Evolutionary conservation across 2,329 filamentous ascomycete species (phyloP).

Genomic region (Cladosporium sp.): DNA sequence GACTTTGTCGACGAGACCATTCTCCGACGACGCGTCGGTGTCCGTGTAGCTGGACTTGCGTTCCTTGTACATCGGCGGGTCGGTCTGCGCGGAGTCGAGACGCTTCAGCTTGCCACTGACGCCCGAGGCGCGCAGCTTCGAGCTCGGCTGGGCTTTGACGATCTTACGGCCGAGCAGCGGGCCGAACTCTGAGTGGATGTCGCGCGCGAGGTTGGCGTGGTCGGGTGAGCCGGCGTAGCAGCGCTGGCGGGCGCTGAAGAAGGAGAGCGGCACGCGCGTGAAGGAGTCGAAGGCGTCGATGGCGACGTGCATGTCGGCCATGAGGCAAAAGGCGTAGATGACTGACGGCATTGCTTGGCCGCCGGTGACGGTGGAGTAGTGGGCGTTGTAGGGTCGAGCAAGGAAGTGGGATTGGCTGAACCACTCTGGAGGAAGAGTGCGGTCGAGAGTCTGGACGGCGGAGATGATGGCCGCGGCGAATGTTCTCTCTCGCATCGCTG

Average conservation of each 20-base stretch:
- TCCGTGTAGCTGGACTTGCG: slow-evolving; percentile 10
- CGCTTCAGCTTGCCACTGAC: slow-evolving; percentile 3
- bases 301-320: slow-evolving; percentile 28
- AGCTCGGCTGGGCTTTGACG: slow-evolving; percentile 10
- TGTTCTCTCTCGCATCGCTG: slow-evolving; percentile 27
- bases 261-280: slow-evolving; percentile 36
- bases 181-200: slow-evolving; percentile 43
- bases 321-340: slow-evolving; percentile 39
- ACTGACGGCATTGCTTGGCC: slow-evolving; percentile 29
- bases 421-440: slow-evolving; percentile 35
- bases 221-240: slow-evolving; percentile 41
- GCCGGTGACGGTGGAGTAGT: slow-evolving; percentile 23
- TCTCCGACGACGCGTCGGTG: slow-evolving; percentile 9
- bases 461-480: slow-evolving; percentile 33
- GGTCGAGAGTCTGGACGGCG: slow-evolving; percentile 25
- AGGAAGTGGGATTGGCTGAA: slow-evolving; percentile 39
- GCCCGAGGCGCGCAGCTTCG: slow-evolving; percentile 1
- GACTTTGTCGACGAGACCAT: slow-evolving; percentile 4
- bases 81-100: neutral
- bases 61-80: slow-evolving; percentile 1
- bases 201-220: slow-evolving; percentile 38
- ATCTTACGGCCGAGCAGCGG: slow-evolving; percentile 30
- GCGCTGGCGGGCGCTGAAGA: slow-evolving; percentile 40
- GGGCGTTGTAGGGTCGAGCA: slow-evolving; percentile 32
- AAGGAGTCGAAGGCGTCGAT: slow-evolving; percentile 22